Base-by-base conservation (phyloP, 2,329 filamentous ascomycete genomes). In the Grosmannia serpens region DNA sequence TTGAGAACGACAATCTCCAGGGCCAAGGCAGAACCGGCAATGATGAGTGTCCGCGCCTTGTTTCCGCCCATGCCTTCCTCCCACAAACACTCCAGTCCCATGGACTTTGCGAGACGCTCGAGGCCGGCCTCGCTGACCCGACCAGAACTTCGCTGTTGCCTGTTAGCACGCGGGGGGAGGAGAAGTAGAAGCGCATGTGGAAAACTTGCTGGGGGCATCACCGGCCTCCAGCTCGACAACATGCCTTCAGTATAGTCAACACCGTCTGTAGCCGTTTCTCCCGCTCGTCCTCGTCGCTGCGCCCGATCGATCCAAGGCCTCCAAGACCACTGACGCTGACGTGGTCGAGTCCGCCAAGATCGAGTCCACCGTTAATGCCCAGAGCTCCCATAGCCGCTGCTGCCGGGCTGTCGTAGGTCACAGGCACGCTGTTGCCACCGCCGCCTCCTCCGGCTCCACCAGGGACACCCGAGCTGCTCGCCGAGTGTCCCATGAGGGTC, bases 41-140 rank as follows among this genome's bases (percentile, higher is more conserved):
- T 80, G 51, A 85, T 78, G 50, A 88, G 70, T 4, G 78, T 82
- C 63, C 74, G 78, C 57, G 75, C 74, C 64, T 78, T 80, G 47
- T 76, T 75, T 31, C 73, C 73, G 22, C 73, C 72, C 33, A 74
- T 75, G 50, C 71, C 75, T 31, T 77, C 75, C 64, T 87, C 83
- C 73, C 81, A 84, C 15, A 86, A 70, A 58, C 77, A 78, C 61
- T 86, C 84, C 46, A 88, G 73, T n/a, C 86, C 87, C 57, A 86
- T 77, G 58, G 82, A 77, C 65, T 82, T 80, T 10, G 84, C 86
- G 33, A 92, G 73, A 57, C 87, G 78, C 68, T 88, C 84, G n/a
- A 94, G 75, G 2, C 87, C 87, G 33, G 87, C 83, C 66, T 89
- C 86, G 64, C 87, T 89, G 44, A 92, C 83, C 47, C 84, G 74